These are phyloP conservation scores for Pseudogymnoascus pannorum DNA, from an alignment of 2,329 filamentous ascomycete species.

Conservation along the genomic window DNA sequence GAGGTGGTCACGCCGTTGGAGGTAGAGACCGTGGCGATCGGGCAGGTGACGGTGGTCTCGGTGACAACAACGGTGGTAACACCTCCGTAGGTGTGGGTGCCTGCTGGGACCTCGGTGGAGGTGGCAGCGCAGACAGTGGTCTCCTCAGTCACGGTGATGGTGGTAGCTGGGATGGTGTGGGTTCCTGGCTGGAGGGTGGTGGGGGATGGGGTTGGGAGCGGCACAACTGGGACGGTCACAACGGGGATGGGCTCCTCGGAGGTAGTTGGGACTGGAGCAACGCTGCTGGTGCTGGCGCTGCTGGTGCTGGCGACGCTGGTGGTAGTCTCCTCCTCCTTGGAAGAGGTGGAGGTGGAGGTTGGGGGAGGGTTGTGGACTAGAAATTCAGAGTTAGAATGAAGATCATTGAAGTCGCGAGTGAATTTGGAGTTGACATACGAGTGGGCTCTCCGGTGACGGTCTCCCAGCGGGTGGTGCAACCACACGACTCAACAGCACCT, in stretches of 20 bases:
- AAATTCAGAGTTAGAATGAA: neutral
- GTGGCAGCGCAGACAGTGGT: constrained; percentile 60
- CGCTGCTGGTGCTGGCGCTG: neutral
- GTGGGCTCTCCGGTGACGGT: constrained; percentile 62
- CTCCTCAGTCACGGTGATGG: constrained; percentile 57
- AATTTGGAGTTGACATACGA: constrained; percentile 50
- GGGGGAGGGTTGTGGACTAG: neutral
- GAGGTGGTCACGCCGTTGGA: constrained; percentile 53
- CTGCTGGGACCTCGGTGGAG: constrained; percentile 53
- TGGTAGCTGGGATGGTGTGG: constrained; percentile 70
- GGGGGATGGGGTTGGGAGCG: constrained; percentile 40
- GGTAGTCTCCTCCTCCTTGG: no score
- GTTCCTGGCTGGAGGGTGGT: constrained; percentile 56
- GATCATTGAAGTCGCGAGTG: no score
- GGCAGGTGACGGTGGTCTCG: constrained; percentile 62
- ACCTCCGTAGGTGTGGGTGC: constrained; percentile 64
- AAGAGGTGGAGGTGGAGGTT: constrained; percentile 31
- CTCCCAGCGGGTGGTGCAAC: constrained; percentile 68
- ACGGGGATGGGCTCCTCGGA: neutral
- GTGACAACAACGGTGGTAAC: constrained; percentile 63
- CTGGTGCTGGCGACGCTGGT: neutral
- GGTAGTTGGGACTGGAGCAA: neutral
- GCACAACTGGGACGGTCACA: constrained; percentile 19
- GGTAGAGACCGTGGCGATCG: constrained; percentile 58
- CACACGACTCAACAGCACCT: constrained; percentile 43